Conservation (phyloP, 2,329 filamentous ascomycete species). For the Trichothecium roseum region DNA sequence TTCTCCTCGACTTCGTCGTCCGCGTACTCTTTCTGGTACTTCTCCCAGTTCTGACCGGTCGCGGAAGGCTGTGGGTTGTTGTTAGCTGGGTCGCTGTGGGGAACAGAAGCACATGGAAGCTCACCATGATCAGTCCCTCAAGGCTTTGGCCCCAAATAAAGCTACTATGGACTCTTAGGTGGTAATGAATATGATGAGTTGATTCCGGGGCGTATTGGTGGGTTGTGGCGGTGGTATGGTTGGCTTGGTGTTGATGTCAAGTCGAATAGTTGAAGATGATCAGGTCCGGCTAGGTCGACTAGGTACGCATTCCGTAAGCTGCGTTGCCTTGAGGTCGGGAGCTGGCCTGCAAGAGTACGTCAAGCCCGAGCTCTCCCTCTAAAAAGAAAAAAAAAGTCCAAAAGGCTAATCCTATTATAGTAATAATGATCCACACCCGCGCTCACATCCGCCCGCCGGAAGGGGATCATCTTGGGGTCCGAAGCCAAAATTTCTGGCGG, state of each 20-base stretch:
- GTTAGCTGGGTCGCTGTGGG: neutral
- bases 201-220: slow-evolving; percentile 1
- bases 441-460: slow-evolving; percentile 18
- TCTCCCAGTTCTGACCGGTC: slow-evolving; percentile 92
- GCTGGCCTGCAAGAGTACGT: slow-evolving; percentile 6
- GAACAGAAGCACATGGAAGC: slow-evolving; percentile 5
- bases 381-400: no score
- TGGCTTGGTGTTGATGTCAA: slow-evolving; percentile 18
- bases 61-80: slow-evolving; percentile 66
- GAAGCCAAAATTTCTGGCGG: slow-evolving; percentile 29
- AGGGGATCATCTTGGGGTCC: slow-evolving; percentile 27
- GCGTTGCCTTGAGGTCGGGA: slow-evolving; percentile 25
- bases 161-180: neutral
- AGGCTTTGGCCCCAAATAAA: neutral
- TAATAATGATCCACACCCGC: slow-evolving; percentile 10
- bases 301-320: slow-evolving; percentile 29
- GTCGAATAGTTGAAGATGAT: slow-evolving; percentile 14
- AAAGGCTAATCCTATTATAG: neutral
- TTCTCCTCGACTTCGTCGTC: slow-evolving; percentile 98
- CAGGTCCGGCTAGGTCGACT: neutral
- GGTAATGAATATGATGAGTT: neutral
- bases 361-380: slow-evolving; percentile 9
- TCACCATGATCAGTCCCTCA: slow-evolving; percentile 28
- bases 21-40: slow-evolving; percentile 94
- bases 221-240: slow-evolving; percentile 11